Percentiles rank a stretch among this genome's conserved stretches.
Evolutionary conservation across 2,329 filamentous ascomycete species (phyloP).

Genomic region (Sordariomycetes sp.): DNA sequence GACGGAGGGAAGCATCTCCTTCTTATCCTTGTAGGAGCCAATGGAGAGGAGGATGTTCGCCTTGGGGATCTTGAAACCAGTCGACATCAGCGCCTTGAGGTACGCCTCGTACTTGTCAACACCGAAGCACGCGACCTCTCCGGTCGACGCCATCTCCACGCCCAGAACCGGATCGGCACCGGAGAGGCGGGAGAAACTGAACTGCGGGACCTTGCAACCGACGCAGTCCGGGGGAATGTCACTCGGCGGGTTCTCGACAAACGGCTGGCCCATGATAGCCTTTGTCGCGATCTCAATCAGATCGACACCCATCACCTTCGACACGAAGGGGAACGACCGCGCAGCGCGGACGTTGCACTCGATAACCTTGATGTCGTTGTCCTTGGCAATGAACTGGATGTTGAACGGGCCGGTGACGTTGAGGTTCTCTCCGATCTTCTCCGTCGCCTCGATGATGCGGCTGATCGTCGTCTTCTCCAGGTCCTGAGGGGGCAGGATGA

Average conservation of each 20-base stretch:
- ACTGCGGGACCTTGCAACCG: slow-evolving; percentile 96
- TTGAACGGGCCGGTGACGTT: slow-evolving; percentile 97
- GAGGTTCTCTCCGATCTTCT: slow-evolving; percentile 86
- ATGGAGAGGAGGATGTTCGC: slow-evolving; percentile 93
- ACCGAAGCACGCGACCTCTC: slow-evolving; percentile 95
- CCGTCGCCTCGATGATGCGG: slow-evolving; percentile 87
- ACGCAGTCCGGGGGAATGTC: slow-evolving; percentile 73
- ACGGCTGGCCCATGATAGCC: slow-evolving; percentile 79
- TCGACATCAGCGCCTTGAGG: slow-evolving; percentile 89
- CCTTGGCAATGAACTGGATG: slow-evolving; percentile 98
- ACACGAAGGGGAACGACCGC: slow-evolving; percentile 94
- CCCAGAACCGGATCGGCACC: slow-evolving; percentile 93
- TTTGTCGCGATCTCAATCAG: slow-evolving; percentile 98
- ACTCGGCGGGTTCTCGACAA: slow-evolving; percentile 70
- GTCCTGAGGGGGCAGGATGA: slow-evolving; percentile 92
- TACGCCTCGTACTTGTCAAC: slow-evolving; percentile 96
- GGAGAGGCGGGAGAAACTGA: slow-evolving; percentile 95
- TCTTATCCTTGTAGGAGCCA: slow-evolving; percentile 95
- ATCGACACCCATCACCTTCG: slow-evolving; percentile 96
- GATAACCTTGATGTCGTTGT: slow-evolving; percentile 99
- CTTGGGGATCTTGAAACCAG: slow-evolving; percentile 92
- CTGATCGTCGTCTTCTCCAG: slow-evolving; percentile 78
- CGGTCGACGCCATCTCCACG: slow-evolving; percentile 98
- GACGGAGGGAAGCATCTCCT: slow-evolving; percentile 91
- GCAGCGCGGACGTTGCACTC: slow-evolving; percentile 97